Evolutionary conservation across 73 alveolate species (phyloP).

Genomic region (Tetrahymena borealis): DNA sequence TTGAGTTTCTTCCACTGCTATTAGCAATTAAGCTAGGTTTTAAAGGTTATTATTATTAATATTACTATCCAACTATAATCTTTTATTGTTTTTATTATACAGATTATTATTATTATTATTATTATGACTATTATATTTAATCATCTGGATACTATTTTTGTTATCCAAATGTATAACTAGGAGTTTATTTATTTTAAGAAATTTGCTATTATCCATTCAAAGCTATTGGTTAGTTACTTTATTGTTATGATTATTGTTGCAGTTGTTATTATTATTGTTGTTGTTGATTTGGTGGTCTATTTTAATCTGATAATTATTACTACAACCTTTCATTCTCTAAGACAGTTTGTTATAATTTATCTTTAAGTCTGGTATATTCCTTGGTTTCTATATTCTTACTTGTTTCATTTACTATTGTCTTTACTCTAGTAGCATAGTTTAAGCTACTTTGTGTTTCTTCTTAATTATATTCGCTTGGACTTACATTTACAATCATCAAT

Average conservation of each 20-base stretch:
- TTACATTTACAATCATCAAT: constrained; percentile 86
- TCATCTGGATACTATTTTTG: not conserved
- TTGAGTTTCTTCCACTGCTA: not conserved
- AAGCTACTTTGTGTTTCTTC: constrained; percentile 34
- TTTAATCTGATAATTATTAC: not conserved
- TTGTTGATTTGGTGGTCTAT: not conserved
- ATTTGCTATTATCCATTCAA: too few species aligned
- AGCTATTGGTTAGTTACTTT: too few species aligned
- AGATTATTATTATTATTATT: not conserved
- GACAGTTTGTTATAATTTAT: not conserved
- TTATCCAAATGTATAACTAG: not conserved
- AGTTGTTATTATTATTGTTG: not conserved
- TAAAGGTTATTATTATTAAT: not conserved
- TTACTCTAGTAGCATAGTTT: constrained; percentile 36
- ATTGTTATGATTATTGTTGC: too few species aligned
- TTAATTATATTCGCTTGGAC: constrained; percentile 57
- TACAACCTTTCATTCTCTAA: constrained; percentile 18
- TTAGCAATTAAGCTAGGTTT: not conserved
- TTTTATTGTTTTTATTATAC: not conserved
- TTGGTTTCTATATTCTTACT: constrained; percentile 26
- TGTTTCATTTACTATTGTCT: constrained; percentile 31
- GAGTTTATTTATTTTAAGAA: not conserved
- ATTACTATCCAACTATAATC: not conserved
- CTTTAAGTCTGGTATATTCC: constrained; percentile 14
- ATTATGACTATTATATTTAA: not conserved